phyloP scores from a whole-genome alignment of 2,329 filamentous ascomycete species.

The Balansia obtecta region DNA sequence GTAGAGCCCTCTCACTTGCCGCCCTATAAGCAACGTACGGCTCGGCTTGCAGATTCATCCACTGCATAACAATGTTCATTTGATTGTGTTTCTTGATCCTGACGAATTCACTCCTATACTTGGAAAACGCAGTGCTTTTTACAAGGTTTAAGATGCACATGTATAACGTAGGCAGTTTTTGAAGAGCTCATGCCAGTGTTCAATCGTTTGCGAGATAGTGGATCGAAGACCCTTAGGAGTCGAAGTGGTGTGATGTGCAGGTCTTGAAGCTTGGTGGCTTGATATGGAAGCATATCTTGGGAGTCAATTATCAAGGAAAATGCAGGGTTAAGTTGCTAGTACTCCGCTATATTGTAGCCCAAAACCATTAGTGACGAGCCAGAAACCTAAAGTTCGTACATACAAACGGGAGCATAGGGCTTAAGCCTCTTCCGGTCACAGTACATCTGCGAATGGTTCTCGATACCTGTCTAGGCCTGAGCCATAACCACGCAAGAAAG shows the following conservation, averaged over 20 bases:
- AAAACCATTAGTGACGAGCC: no score
- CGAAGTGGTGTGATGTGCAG: constrained; percentile 37
- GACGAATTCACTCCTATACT: constrained; percentile 32
- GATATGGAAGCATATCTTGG: constrained; percentile 12
- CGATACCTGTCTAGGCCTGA: no score
- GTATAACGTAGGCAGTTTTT: constrained; percentile 33
- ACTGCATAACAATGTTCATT: constrained; percentile 38
- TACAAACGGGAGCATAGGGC: no score
- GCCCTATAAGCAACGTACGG: constrained; percentile 38
- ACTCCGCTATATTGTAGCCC: no score
- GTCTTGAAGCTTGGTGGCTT: constrained; percentile 34
- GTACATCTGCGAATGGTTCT: no score
- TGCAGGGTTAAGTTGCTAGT: no score
- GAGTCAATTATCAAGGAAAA: background rate
- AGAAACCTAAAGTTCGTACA: no score
- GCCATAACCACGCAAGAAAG: no score
- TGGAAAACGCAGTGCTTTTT: constrained; percentile 36
- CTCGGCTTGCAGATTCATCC: constrained; percentile 37
- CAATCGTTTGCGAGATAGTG: constrained; percentile 32
- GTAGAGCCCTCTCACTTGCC: constrained; percentile 36
- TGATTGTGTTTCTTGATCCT: constrained; percentile 43
- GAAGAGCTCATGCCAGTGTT: constrained; percentile 34
- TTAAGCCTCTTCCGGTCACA: no score
- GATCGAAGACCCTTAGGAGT: constrained; percentile 33
- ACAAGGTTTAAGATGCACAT: constrained; percentile 45